Conservation (phyloP, 2,329 filamentous ascomycete genomes). For the Massarina eburnea region DNA sequence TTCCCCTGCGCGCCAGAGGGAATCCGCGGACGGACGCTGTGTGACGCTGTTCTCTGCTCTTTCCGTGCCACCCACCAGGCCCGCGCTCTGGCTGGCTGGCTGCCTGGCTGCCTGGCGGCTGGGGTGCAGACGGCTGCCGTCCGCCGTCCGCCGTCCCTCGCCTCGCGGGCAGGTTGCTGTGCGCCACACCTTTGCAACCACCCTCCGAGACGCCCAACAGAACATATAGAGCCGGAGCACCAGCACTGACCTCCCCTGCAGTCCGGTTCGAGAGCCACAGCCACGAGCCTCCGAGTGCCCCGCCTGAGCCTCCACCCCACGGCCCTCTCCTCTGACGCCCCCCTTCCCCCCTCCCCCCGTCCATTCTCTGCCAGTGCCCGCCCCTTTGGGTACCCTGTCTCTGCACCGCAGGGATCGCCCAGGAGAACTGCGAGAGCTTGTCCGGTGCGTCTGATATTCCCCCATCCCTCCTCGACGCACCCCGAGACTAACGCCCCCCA, state of each 20-base stretch:
- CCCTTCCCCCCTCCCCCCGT: conserved; percentile 20
- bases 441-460: conserved; percentile 28
- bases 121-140: conserved; percentile 35
- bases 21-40: conserved; percentile 22
- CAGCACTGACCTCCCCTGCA: conserved; percentile 33
- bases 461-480: conserved; percentile 16
- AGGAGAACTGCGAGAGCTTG: too few species aligned
- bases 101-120: conserved; percentile 27
- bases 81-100: too few species aligned
- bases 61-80: conserved; percentile 29
- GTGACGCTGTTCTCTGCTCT: conserved; percentile 35
- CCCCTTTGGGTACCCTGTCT: conserved; percentile 19
- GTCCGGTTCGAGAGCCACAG: conserved; percentile 20
- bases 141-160: conserved; percentile 35
- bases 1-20: conserved; percentile 21
- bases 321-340: conserved; percentile 21
- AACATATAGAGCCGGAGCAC: conserved; percentile 20
- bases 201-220: conserved; percentile 28
- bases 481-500: conserved; percentile 31
- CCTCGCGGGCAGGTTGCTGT: conserved; percentile 33
- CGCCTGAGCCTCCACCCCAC: conserved; percentile 17
- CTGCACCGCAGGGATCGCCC: conserved; percentile 17
- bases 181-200: conserved; percentile 42
- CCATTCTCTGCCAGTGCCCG: conserved; percentile 19
- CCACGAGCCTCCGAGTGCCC: conserved; percentile 32